phyloP scores from a whole-genome alignment of 2,329 filamentous ascomycete genomes.

The Bipolaris bicolor region DNA sequence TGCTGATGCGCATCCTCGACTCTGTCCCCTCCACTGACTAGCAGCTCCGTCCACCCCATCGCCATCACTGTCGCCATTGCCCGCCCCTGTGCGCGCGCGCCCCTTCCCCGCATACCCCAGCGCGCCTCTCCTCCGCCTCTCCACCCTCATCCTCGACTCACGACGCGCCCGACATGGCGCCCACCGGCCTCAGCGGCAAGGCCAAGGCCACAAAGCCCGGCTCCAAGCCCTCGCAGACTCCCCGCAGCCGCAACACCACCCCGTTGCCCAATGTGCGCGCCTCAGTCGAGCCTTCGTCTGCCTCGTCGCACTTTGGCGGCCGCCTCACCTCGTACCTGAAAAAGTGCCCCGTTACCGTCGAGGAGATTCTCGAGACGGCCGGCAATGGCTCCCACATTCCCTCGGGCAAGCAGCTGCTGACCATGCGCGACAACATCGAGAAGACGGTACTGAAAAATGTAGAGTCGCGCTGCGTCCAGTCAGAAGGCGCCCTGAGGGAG shows the following conservation, averaged over 20 bases:
- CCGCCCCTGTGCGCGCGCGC: constrained; percentile 6
- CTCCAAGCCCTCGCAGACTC: constrained; percentile 37
- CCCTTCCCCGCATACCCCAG: constrained; percentile 18
- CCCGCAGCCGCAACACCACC: constrained; percentile 77
- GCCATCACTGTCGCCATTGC: neutral
- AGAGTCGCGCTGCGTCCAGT: constrained; percentile 64
- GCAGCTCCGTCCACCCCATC: neutral
- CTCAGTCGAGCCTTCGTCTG: constrained; percentile 45
- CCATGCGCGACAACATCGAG: constrained; percentile 70
- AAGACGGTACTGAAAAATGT: constrained; percentile 54
- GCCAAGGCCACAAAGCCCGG: constrained; percentile 60
- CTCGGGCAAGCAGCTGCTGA: constrained; percentile 68
- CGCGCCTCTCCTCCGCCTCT: neutral
- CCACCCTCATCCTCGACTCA: neutral
- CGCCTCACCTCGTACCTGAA: constrained; percentile 60
- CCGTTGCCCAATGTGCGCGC: constrained; percentile 65
- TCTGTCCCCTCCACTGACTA: too few relatives aligned
- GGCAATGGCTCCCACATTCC: constrained; percentile 59
- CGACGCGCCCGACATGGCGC: constrained; percentile 38
- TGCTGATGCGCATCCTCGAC: too few relatives aligned
- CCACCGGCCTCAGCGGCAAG: constrained; percentile 44
- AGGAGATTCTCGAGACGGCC: constrained; percentile 71
- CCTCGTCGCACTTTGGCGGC: constrained; percentile 68
- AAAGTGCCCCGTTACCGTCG: constrained; percentile 66
- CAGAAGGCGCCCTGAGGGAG: constrained; percentile 75